phyloP scores from a whole-genome alignment of 1,284 basidiomycete species.

The Sphaerobolus stellatus region DNA sequence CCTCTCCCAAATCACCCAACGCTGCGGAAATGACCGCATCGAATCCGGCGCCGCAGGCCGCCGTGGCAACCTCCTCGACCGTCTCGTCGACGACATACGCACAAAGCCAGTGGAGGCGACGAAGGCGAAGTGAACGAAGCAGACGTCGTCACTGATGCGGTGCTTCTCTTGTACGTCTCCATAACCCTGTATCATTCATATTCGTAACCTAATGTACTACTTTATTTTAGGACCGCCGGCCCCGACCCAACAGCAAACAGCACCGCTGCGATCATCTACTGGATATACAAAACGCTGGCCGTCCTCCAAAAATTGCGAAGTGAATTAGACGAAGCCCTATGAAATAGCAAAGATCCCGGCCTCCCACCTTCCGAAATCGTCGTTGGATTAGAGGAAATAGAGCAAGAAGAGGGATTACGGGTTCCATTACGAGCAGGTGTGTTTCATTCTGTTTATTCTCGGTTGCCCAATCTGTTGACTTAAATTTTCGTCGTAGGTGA shows the following conservation, averaged over 20 bases:
- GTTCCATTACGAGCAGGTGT: not conserved
- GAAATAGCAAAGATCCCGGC: too few species aligned
- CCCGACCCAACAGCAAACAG: constrained; percentile 37
- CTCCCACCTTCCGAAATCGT: too few species aligned
- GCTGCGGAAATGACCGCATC: constrained; percentile 22
- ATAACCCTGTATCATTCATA: too few species aligned
- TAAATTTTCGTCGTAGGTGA: not conserved
- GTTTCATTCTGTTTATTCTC: not conserved
- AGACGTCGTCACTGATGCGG: constrained; percentile 25
- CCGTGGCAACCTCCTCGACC: constrained; percentile 13
- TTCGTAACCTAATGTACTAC: not conserved
- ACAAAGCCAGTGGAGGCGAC: constrained; percentile 16
- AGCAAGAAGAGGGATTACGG: not conserved
- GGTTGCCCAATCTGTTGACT: not conserved
- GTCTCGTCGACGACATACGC: constrained; percentile 17
- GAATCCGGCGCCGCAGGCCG: constrained; percentile 14
- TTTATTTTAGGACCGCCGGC: constrained; percentile 28
- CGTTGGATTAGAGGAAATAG: not conserved
- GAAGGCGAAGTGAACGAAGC: constrained; percentile 15
- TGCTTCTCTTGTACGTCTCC: constrained; percentile 30
- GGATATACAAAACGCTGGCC: constrained; percentile 22
- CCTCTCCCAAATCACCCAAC: too few species aligned
- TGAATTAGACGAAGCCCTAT: not conserved
- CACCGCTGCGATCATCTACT: constrained; percentile 24
- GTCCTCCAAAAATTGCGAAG: constrained; percentile 23